Evolutionary conservation across 345 rosid species (phyloP).

Genomic region (Eucalyptus pauciflora): DNA sequence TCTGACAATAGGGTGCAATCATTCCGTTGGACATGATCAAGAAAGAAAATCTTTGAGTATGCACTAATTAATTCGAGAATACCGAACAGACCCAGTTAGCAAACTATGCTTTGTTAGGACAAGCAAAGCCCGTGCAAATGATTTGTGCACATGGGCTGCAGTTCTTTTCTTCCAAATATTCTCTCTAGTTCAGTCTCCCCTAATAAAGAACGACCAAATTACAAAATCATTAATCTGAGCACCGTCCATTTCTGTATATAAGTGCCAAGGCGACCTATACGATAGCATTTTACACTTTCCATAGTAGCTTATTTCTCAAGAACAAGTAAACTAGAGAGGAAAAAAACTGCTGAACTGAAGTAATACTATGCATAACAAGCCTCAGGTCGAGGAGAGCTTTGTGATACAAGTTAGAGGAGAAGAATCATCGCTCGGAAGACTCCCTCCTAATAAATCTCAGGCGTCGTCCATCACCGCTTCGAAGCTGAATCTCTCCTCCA

Average conservation of each 20-base stretch:
- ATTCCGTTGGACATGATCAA: not conserved
- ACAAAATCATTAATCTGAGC: not conserved
- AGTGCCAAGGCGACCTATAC: slow-evolving; percentile 27
- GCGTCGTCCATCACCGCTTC: not conserved
- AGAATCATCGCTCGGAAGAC: not conserved
- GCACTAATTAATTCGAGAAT: not conserved
- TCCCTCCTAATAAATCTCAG: not conserved
- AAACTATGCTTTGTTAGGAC: slow-evolving; percentile 10
- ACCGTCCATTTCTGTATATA: slow-evolving; percentile 1
- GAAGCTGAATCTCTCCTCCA: slow-evolving; percentile 25
- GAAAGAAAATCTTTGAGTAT: not conserved
- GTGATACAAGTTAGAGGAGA: slow-evolving; percentile 23
- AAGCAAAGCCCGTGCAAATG: slow-evolving; percentile 54
- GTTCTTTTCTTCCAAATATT: not conserved
- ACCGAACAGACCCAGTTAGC: not conserved
- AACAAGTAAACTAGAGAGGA: not conserved
- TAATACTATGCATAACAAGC: not conserved
- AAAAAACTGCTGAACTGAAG: not conserved
- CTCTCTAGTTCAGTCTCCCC: slow-evolving; percentile 12
- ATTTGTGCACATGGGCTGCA: slow-evolving; percentile 52
- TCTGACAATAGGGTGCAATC: not conserved
- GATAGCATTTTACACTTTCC: slow-evolving; percentile 41
- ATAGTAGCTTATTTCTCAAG: slow-evolving; percentile 7
- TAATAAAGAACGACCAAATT: slow-evolving; percentile 18
- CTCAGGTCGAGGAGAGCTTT: slow-evolving; percentile 23